Percentiles rank a stretch among this genome's conserved stretches.
Conservation (phyloP, 208 protist genomes). For the Spongospora subterranea region DNA sequence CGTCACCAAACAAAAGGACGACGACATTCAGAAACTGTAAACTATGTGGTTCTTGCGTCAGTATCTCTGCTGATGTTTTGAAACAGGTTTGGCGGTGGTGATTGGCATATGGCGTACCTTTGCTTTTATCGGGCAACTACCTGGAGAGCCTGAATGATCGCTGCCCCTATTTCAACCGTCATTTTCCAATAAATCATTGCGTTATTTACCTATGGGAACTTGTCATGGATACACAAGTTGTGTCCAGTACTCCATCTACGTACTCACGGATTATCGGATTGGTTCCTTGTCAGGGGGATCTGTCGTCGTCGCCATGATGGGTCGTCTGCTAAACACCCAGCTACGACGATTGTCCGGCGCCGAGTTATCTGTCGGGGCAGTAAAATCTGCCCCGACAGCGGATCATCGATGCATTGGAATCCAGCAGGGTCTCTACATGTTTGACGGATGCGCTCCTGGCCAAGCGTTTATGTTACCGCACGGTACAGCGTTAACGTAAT, state of each 20-base stretch:
- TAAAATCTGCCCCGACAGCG: neutral
- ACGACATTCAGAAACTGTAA: constrained; percentile 62
- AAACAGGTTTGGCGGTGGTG: constrained; percentile 34
- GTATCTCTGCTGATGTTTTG: constrained; percentile 14
- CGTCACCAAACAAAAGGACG: constrained; percentile 54
- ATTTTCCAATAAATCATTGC: too few relatives aligned
- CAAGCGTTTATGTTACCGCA: constrained; percentile 42
- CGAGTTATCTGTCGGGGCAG: too few relatives aligned
- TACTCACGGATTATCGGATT: too few relatives aligned
- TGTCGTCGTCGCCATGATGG: too few relatives aligned
- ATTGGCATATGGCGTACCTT: constrained; percentile 63
- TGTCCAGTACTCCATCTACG: too few relatives aligned
- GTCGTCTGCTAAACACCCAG: too few relatives aligned
- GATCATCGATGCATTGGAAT: neutral
- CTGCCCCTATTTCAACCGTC: too few relatives aligned
- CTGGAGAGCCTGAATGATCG: neutral
- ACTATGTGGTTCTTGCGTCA: neutral
- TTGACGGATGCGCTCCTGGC: constrained; percentile 5
- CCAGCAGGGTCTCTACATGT: constrained; percentile 3
- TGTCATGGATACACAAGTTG: too few relatives aligned
- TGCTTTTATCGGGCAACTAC: constrained; percentile 45
- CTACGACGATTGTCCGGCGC: too few relatives aligned
- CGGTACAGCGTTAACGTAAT: neutral
- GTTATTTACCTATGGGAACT: too few relatives aligned
- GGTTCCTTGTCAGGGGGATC: too few relatives aligned